These are phyloP conservation scores for Paramecium pentaurelia DNA, from an alignment of 73 alveolate genomes.

Conservation along the genomic window DNA sequence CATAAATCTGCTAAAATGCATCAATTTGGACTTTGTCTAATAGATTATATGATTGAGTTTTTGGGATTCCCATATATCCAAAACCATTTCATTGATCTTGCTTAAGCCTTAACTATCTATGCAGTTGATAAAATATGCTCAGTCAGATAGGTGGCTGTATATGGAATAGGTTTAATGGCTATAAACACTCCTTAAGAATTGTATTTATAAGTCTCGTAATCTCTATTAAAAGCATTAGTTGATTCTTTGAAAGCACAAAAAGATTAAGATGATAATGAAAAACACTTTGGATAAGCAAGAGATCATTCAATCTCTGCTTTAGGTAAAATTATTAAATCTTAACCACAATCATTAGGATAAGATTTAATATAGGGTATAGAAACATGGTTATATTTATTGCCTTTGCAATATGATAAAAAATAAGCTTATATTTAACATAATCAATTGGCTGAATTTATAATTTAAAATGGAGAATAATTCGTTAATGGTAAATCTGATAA, in stretches of 20 bases:
- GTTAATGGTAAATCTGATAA: constrained; percentile 23
- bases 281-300: constrained; percentile 74
- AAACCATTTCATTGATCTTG: constrained; percentile 29
- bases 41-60: constrained; percentile 94
- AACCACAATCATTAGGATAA: constrained; percentile 40
- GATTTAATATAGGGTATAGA: background rate
- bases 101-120: constrained; percentile 58
- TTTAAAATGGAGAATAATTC: background rate
- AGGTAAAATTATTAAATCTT: constrained; percentile 72
- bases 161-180: constrained; percentile 92
- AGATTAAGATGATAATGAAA: constrained; percentile 47
- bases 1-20: constrained; percentile 58
- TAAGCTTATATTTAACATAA: constrained; percentile 67
- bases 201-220: constrained; percentile 44
- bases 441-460: constrained; percentile 55
- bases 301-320: constrained; percentile 85
- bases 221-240: constrained; percentile 50
- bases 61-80: constrained; percentile 80
- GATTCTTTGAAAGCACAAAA: constrained; percentile 60
- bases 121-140: constrained; percentile 72
- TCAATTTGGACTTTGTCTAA: constrained; percentile 87
- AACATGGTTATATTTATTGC: constrained; percentile 63
- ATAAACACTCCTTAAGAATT: constrained; percentile 45
- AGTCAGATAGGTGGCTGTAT: constrained; percentile 93
- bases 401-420: constrained; percentile 64